Base-by-base conservation (phyloP, 495 filamentous ascomycete genomes). In the Aspergillus baeticus region DNA sequence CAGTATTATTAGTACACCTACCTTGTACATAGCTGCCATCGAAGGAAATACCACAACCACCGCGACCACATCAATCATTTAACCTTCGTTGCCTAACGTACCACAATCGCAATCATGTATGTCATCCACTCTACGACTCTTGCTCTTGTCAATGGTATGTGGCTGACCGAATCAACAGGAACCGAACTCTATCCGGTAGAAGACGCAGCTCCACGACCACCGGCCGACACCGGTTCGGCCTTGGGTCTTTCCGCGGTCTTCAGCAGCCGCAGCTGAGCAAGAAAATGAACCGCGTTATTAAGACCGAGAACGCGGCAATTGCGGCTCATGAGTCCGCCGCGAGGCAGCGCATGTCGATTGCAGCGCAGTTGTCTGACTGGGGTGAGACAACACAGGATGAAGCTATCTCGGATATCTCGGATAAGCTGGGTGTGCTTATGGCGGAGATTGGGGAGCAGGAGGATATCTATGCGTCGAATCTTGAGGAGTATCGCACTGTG, bases 291-390 rank as follows among this genome's bases (percentile, higher is more conserved):
- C 87, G 86, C 50, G 81, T 98, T 42, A 94, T 98, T 77, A 98
- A 98, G 71, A 87, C 85, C 50, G 87, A 92, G 69, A 96, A 95
- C 77, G 77, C 85, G 61, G 85, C 89, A 11, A 91, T 97, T 62
- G 76, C 83, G 31, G 88, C 88, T 46, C 87, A 97, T 70, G 89
- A 96, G 71, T 67, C 84, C 1, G 94, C 94, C 10, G 88, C 84
- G 18, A 85, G 85, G 44, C 91, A 94, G 71, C 89, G 91, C 53
- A 72, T 89, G 35, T 84, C 86, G 14, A 88, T 96, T 63, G 93
- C 92, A 8, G 82, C 84, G 2, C 91, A 97, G 74, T 83, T 98
- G n/a, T 92, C 89, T 5, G 94, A 96, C 53, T 98, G 95, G 95
- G 95, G 94, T 49, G 92, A 96, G 69, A 81, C 86, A 38, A 94